phyloP scores from a whole-genome alignment of 2,329 filamentous ascomycete species.

The Fusarium sp. region DNA sequence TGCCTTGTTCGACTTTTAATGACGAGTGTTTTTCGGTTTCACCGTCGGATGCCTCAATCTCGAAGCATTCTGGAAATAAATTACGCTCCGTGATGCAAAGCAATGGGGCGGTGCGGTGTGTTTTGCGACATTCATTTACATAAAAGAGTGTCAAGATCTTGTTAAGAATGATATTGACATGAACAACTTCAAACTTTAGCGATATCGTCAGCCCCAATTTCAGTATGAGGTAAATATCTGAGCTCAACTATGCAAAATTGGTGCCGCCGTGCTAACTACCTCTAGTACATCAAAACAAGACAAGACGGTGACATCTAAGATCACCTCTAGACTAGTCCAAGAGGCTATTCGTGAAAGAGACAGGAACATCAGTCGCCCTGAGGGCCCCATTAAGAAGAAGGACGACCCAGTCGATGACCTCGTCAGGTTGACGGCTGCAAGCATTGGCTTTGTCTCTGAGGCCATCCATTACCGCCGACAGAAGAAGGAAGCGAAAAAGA shows the following conservation, averaged over 20 bases:
- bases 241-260: background rate
- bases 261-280: background rate
- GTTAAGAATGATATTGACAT: too few relatives aligned
- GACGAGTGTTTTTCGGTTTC: background rate
- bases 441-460: slow-evolving; percentile 10
- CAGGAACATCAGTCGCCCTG: background rate
- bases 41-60: background rate
- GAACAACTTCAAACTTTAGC: background rate
- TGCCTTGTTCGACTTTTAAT: background rate
- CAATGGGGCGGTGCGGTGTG: background rate
- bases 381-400: background rate
- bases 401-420: background rate
- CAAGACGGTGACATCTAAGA: background rate
- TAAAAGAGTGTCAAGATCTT: background rate
- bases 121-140: background rate
- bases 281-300: background rate
- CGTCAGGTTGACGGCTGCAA: slow-evolving; percentile 5
- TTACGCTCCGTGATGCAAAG: background rate
- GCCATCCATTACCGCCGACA: slow-evolving; percentile 2
- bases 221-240: background rate
- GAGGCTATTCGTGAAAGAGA: background rate
- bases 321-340: background rate
- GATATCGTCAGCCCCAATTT: background rate
- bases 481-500: background rate
- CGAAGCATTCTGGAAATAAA: background rate